Evolutionary conservation across 148 eudicot genomes (phyloP).

Genomic region (Diospyros lotus): DNA sequence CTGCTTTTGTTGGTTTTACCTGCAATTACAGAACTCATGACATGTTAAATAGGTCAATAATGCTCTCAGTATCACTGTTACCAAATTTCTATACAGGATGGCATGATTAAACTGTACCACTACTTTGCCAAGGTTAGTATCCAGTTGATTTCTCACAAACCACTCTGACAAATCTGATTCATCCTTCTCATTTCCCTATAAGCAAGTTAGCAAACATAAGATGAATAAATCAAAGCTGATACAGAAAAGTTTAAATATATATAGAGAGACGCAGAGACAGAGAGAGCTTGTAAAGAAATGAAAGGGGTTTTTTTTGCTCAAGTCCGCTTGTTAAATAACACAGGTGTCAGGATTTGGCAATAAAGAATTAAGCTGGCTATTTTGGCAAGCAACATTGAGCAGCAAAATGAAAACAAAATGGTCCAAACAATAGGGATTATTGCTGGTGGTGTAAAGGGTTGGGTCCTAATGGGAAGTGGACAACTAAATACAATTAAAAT

Average conservation of each 20-base stretch:
- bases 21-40: conserved; percentile 15
- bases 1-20: conserved; percentile 97
- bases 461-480: background rate
- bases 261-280: background rate
- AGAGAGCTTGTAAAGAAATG: background rate
- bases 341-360: background rate
- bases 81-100: background rate
- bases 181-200: conserved; percentile 51
- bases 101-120: conserved; percentile 46
- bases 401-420: background rate
- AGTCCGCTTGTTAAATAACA: background rate
- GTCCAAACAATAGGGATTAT: background rate
- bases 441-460: background rate
- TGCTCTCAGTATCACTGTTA: background rate
- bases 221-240: background rate
- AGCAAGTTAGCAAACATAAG: background rate
- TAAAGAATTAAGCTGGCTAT: background rate
- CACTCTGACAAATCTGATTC: conserved; percentile 51
- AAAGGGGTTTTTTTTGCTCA: too few species aligned
- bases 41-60: conserved; percentile 2
- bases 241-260: background rate
- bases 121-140: conserved; percentile 64
- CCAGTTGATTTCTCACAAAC: conserved; percentile 63
- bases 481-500: conserved; percentile 1
- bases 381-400: background rate